A percentile compares a stretch with the other conserved stretches of the same genome.
These are phyloP conservation scores for Peronospora belbahrii DNA, from an alignment of 352 stramenopile genomes.

Conservation along the genomic window DNA sequence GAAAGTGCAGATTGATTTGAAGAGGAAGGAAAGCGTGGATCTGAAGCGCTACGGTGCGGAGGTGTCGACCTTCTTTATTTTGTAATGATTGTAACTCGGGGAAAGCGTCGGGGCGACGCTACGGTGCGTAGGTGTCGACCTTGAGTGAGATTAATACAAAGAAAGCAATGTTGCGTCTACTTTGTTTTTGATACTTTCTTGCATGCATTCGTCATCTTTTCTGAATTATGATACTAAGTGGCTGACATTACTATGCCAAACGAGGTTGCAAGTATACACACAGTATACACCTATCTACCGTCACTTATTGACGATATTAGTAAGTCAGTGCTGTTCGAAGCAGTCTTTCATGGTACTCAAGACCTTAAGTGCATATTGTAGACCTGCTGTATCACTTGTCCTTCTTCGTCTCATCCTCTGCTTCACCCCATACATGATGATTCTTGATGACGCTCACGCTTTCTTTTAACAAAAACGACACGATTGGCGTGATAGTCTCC, in stretches of 20 bases:
- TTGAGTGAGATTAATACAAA: constrained; percentile 23
- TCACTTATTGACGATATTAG: no score
- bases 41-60: constrained; percentile 86
- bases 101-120: constrained; percentile 83
- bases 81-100: constrained; percentile 32
- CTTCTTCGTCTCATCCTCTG: constrained; percentile 34
- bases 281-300: no score
- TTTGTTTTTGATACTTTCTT: neutral
- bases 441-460: constrained; percentile 41
- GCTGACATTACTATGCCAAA: no score
- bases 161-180: constrained; percentile 17
- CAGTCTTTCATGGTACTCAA: neutral
- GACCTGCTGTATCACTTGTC: constrained; percentile 25
- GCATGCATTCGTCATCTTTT: neutral
- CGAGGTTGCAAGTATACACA: no score
- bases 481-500: constrained; percentile 43
- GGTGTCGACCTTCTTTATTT: constrained; percentile 80
- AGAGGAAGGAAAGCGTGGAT: constrained; percentile 64
- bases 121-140: constrained; percentile 89
- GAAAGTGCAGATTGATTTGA: constrained; percentile 18
- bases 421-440: constrained; percentile 5
- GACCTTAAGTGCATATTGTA: neutral
- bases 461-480: constrained; percentile 51
- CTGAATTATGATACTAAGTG: no score
- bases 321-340: neutral